phyloP scores from a whole-genome alignment of 2,329 filamentous ascomycete genomes.

The Penicillium brevicompactum region DNA sequence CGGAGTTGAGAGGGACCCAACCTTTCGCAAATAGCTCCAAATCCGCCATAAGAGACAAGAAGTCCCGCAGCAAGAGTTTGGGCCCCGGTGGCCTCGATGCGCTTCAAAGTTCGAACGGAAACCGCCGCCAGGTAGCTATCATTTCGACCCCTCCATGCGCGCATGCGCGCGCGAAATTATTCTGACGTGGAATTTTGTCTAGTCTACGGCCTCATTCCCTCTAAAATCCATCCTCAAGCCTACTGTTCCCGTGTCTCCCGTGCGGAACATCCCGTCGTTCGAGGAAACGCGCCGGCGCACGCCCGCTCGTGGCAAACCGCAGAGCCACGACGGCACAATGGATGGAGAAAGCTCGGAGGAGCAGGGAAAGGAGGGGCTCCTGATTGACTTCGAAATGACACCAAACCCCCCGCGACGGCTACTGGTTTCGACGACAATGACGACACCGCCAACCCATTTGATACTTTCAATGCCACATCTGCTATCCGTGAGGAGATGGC shows the following conservation, averaged over 20 bases:
- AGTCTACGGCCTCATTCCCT: constrained; percentile 44
- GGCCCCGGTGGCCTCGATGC: constrained; percentile 88
- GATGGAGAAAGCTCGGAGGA: constrained; percentile 13
- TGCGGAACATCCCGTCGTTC: constrained; percentile 65
- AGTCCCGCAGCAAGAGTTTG: constrained; percentile 92
- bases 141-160: constrained; percentile 2
- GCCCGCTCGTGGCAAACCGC: constrained; percentile 35
- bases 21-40: constrained; percentile 26
- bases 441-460: constrained; percentile 52
- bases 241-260: constrained; percentile 66
- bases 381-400: constrained; percentile 49
- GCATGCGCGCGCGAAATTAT: constrained; percentile 1
- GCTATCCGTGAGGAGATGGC: constrained; percentile 56
- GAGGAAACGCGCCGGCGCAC: constrained; percentile 52
- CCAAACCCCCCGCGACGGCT: constrained; percentile 34
- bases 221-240: constrained; percentile 79
- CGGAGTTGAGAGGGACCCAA: constrained; percentile 59
- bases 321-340: constrained; percentile 15
- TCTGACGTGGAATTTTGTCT: constrained; percentile 21
- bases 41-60: constrained; percentile 54
- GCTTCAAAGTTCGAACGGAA: constrained; percentile 72
- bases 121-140: constrained; percentile 72
- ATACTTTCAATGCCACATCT: constrained; percentile 44
- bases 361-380: constrained; percentile 32
- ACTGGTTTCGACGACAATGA: constrained; percentile 47